Percentiles rank a stretch among this genome's conserved stretches.
phyloP scores from a whole-genome alignment of 352 stramenopile species.

The Pythium utonaiense region DNA sequence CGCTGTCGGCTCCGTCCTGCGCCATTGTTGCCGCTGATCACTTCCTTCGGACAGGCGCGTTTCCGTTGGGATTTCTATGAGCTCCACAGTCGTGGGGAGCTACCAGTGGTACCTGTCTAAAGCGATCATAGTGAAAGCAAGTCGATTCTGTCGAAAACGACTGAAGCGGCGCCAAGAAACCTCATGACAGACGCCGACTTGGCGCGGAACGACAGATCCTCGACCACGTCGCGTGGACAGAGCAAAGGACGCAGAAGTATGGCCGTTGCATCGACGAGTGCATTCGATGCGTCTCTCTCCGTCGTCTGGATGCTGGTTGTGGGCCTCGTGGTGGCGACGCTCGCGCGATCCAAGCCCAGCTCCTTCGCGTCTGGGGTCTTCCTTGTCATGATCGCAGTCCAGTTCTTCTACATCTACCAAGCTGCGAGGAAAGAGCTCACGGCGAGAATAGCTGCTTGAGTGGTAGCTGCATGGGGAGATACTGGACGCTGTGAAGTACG shows the following conservation, averaged over 20 bases:
- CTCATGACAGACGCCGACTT: not conserved
- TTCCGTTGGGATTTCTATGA: not conserved
- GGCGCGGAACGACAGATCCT: not conserved
- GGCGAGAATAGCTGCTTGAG: not conserved
- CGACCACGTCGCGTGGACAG: not conserved
- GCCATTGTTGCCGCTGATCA: constrained; percentile 37
- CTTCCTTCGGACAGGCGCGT: too few species aligned
- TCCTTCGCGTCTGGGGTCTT: constrained; percentile 22
- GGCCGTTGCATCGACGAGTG: not conserved
- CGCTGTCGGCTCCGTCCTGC: constrained; percentile 39
- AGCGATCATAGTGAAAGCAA: constrained; percentile 19
- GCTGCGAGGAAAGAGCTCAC: constrained; percentile 38
- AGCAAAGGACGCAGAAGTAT: not conserved
- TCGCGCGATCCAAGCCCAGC: constrained; percentile 15
- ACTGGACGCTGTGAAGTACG: not conserved
- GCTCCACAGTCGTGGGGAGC: not conserved
- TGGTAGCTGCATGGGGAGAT: not conserved
- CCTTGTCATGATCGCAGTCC: constrained; percentile 37
- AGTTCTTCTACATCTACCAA: constrained; percentile 60
- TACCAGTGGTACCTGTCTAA: constrained; percentile 16
- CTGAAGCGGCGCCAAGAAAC: constrained; percentile 13
- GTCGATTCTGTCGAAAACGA: constrained; percentile 11
- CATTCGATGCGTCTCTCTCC: constrained; percentile 42
- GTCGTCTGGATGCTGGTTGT: constrained; percentile 33
- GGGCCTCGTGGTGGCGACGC: constrained; percentile 21